phyloP scores from a whole-genome alignment of 129 eudicot species.

The Lonicera japonica region DNA sequence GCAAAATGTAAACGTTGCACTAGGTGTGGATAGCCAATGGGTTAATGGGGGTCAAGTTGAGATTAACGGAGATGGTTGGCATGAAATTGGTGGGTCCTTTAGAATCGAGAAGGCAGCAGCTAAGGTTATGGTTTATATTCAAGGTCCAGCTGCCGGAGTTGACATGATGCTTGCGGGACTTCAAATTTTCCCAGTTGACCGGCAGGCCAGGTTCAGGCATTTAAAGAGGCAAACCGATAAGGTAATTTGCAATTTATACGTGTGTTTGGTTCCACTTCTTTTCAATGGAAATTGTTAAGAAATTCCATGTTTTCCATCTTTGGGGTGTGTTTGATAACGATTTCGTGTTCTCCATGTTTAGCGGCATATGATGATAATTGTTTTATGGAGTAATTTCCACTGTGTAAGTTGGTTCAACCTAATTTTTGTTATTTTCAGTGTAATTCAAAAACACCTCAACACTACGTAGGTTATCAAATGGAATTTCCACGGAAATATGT shows the following conservation, averaged over 20 bases:
- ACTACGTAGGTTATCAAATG: too few species aligned
- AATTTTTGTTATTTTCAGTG: too few species aligned
- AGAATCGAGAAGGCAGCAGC: conserved; percentile 67
- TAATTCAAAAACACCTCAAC: too few species aligned
- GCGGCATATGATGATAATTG: too few species aligned
- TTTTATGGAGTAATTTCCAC: too few species aligned
- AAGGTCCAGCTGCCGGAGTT: conserved; percentile 79
- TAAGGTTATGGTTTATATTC: conserved; percentile 82
- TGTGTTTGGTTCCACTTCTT: not conserved
- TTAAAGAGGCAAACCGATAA: conserved; percentile 56
- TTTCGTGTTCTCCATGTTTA: too few species aligned
- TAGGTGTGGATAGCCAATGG: conserved; percentile 83
- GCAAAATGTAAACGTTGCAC: conserved; percentile 72
- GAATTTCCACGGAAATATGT: too few species aligned
- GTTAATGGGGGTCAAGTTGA: conserved; percentile 90
- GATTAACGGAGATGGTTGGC: conserved; percentile 65
- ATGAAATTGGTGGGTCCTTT: conserved; percentile 84
- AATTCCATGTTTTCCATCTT: too few species aligned
- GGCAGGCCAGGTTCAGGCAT: conserved; percentile 58
- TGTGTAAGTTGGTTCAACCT: too few species aligned
- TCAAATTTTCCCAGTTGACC: conserved; percentile 75
- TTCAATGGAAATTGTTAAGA: too few species aligned
- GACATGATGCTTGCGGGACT: conserved; percentile 81
- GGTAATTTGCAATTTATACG: conserved; percentile 23
- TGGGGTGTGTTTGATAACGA: too few species aligned